A percentile compares a stretch with the other conserved stretches of the same genome.
Evolutionary conservation across 345 rosid genomes (phyloP).

Genomic region (Physaria fendleri): DNA sequence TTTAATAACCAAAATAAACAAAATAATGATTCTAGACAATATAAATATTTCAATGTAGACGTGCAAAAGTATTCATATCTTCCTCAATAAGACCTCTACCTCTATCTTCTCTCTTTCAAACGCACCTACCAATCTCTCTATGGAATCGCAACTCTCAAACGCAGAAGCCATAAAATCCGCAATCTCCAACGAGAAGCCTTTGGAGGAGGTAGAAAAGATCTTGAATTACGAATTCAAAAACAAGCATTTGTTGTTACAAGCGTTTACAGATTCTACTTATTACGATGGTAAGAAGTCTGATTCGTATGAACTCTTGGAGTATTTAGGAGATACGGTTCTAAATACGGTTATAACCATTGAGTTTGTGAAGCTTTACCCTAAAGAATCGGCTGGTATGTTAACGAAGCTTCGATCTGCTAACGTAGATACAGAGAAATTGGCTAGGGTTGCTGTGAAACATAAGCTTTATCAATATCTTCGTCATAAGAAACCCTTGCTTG

Average conservation of each 20-base stretch:
- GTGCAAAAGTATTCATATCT: background rate
- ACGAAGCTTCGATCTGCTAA: conserved; percentile 67
- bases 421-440: conserved; percentile 59
- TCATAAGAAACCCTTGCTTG: conserved; percentile 50
- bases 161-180: background rate
- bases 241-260: conserved; percentile 41
- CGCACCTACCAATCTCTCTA: background rate
- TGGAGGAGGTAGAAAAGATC: conserved; percentile 40
- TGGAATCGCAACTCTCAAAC: background rate
- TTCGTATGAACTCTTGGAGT: conserved; percentile 50
- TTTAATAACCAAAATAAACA: background rate
- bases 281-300: background rate
- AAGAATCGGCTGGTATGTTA: conserved; percentile 34
- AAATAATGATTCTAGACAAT: background rate
- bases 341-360: conserved; percentile 23
- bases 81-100: background rate
- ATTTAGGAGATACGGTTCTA: conserved; percentile 49
- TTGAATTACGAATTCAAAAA: conserved; percentile 41
- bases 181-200: conserved; percentile 1
- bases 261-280: conserved; percentile 43
- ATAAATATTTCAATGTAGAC: background rate
- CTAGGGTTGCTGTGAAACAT: conserved; percentile 51
- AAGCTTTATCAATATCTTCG: conserved; percentile 44
- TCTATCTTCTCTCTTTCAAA: background rate
- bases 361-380: background rate